Evolutionary conservation across 1,284 basidiomycete species (phyloP).

Genomic region (Fomes fomentarius): DNA sequence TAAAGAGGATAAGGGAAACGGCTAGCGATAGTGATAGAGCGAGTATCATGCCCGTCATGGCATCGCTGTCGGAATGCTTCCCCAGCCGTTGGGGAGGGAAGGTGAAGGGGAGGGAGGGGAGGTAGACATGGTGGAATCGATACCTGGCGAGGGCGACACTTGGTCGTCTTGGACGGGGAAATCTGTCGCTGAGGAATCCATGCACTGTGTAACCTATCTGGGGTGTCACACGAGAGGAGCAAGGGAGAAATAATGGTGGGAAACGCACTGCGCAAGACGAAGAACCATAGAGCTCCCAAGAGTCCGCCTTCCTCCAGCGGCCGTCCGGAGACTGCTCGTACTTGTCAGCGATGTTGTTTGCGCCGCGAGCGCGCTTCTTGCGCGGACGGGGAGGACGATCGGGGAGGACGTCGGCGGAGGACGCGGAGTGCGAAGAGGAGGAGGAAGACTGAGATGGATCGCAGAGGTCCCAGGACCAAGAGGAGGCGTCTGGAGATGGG

Average conservation of each 20-base stretch:
- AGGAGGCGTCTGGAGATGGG: conserved; percentile 10
- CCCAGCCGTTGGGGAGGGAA: conserved; percentile 54
- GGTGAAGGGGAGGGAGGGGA: conserved; percentile 9
- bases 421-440: background rate
- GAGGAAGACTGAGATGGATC: conserved; percentile 11
- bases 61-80: conserved; percentile 19
- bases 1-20: conserved; percentile 54
- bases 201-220: conserved; percentile 15
- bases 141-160: conserved; percentile 3
- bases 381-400: conserved; percentile 5
- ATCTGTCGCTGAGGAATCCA: conserved; percentile 21
- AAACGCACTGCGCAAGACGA: conserved; percentile 48
- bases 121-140: conserved; percentile 6
- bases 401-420: conserved; percentile 7
- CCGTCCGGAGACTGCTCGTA: conserved; percentile 60
- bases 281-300: conserved; percentile 66
- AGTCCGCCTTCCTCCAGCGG: conserved; percentile 58
- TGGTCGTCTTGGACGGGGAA: conserved; percentile 21
- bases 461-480: conserved; percentile 17
- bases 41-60: conserved; percentile 46
- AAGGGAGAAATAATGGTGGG: background rate
- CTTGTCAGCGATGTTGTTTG: conserved; percentile 51
- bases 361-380: conserved; percentile 12
- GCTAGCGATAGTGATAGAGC: conserved; percentile 57
- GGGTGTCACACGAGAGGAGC: conserved; percentile 11